Conservation (phyloP, 495 filamentous ascomycete genomes). For the Cairneyella variabilis region DNA sequence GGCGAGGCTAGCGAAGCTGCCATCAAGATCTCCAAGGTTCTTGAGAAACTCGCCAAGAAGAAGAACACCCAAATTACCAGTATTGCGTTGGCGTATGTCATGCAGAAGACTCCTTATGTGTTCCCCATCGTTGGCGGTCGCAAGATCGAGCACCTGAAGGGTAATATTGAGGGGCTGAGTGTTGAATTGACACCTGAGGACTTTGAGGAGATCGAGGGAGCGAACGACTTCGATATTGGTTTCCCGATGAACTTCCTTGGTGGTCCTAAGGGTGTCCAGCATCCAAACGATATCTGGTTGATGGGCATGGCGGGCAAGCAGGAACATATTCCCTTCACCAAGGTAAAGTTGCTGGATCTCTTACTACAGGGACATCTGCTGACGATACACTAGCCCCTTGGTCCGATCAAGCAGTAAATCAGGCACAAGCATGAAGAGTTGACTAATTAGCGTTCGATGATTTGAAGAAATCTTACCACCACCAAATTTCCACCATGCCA, state of each 20-base stretch:
- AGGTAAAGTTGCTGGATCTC: constrained; percentile 11
- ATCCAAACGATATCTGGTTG: constrained; percentile 40
- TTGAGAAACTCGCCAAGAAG: constrained; percentile 55
- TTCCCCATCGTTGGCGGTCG: constrained; percentile 70
- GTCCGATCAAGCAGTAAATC: not conserved
- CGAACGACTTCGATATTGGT: constrained; percentile 56
- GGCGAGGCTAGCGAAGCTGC: constrained; percentile 26
- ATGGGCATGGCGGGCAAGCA: constrained; percentile 39
- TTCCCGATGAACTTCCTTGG: constrained; percentile 56
- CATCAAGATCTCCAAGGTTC: constrained; percentile 47
- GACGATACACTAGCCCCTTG: constrained; percentile 8
- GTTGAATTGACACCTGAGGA: constrained; percentile 56
- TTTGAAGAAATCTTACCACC: no score
- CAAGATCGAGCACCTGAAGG: constrained; percentile 57
- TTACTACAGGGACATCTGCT: not conserved
- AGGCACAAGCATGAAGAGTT: no score
- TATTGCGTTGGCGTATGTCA: constrained; percentile 70
- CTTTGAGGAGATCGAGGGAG: constrained; percentile 60
- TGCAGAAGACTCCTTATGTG: constrained; percentile 69
- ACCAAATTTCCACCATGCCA: no score
- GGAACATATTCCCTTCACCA: constrained; percentile 38
- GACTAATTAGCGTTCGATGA: no score
- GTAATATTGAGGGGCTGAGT: constrained; percentile 61
- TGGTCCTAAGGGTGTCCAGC: constrained; percentile 32
- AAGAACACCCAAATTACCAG: constrained; percentile 50